A percentile compares a stretch with the other conserved stretches of the same genome.
Conservation (phyloP, 176 grass and related monocot species). For the Oryza longistaminata region DNA sequence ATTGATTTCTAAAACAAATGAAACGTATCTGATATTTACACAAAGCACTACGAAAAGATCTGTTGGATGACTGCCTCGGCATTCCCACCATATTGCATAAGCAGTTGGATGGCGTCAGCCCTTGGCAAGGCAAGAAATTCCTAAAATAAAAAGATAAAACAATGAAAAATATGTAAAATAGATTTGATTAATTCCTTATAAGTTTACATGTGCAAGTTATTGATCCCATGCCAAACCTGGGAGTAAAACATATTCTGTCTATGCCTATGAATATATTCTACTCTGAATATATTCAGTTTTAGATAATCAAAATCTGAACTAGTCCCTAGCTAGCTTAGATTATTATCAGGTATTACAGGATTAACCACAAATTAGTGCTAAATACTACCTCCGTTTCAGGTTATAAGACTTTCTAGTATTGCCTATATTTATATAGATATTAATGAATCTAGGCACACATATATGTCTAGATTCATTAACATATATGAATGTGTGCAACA, state of each 20-base stretch:
- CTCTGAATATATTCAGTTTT: neutral
- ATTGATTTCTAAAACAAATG: slow-evolving; percentile 11
- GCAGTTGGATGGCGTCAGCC: slow-evolving; percentile 88
- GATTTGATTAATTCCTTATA: neutral
- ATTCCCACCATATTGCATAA: slow-evolving; percentile 85
- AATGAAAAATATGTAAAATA: slow-evolving; percentile 12
- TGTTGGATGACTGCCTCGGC: slow-evolving; percentile 93
- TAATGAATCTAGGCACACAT: too few relatives aligned
- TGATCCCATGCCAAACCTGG: neutral
- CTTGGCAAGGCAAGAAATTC: slow-evolving; percentile 97
- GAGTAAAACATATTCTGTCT: neutral
- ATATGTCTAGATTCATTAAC: too few relatives aligned
- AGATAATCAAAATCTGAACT: neutral
- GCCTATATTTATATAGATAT: too few relatives aligned
- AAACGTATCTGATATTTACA: slow-evolving; percentile 34
- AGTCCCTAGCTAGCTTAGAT: neutral
- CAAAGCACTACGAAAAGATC: slow-evolving; percentile 75
- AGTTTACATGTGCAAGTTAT: neutral
- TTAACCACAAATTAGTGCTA: neutral
- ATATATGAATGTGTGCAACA: too few relatives aligned
- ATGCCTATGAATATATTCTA: slow-evolving; percentile 2
- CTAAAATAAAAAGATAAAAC: slow-evolving; percentile 27
- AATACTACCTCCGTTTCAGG: too few relatives aligned
- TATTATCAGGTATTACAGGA: neutral
- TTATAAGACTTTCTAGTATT: too few relatives aligned